Base-by-base conservation (phyloP, 106 monocot species). In the Triglochin maritima region DNA sequence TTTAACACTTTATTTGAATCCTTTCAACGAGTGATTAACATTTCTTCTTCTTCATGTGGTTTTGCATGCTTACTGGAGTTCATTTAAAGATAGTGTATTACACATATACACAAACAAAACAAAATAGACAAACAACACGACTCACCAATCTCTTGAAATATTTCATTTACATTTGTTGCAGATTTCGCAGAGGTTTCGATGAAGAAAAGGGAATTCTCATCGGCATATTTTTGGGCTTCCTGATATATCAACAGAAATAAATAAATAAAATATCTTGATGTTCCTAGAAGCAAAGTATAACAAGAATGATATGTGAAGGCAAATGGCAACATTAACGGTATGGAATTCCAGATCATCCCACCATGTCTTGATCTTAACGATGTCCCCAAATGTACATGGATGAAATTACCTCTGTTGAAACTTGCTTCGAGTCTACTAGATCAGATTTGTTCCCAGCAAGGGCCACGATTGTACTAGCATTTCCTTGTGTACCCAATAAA, bases 381-480 rank as follows among this genome's bases (percentile, higher is more conserved):
- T 29, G 29, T 29, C 29, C 29, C 1, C 1, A 29, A 69, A 53
- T 9, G 12, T 9, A 53, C 10, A 53, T 7, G 53, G 53, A 53
- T 3, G 6, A 56, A 78, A 73, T 69, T 67, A 77, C 94, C 79
- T 94, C 87, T 67, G 81, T 53, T 60, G 84, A 56, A 11, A 94
- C 94, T 58, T 87, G 78, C 76, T 87, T 84, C 62, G 79, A 71
- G 46, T 93, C 93, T 60, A 88, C 29, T 62, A 93, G 52, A 76
- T 93, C 93, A 71, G 83, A 72, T 83, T 89, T 94, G 69, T 94
- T 94, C 53, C 94, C 94, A 63, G 89, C 89, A 69, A 94, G 84
- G 60, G 89, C 94, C 80, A 89, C 76, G 50, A 94, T 80, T 49
- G 84, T 89, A 75, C 51, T 85, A 17, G 80, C 17, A 72, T 79